Conservation (phyloP, 257 asterid genomes). For the Solanum chilense region DNA sequence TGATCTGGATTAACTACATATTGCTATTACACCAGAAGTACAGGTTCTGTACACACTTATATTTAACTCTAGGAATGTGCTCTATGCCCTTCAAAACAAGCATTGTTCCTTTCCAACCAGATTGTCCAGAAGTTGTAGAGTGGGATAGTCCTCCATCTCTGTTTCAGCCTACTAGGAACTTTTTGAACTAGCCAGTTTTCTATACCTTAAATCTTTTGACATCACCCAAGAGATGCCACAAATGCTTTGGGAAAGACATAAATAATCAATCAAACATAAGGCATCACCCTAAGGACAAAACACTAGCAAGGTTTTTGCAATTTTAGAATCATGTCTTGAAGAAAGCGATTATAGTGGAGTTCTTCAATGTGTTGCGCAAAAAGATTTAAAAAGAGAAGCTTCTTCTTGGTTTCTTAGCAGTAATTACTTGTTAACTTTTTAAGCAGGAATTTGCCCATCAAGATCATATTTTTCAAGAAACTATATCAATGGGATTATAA, state of each 20-base stretch:
- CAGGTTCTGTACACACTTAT: not conserved
- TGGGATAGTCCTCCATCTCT: not conserved
- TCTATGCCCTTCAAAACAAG: not conserved
- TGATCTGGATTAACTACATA: not conserved
- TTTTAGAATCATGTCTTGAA: not conserved
- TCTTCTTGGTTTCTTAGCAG: not conserved
- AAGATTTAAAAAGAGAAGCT: not conserved
- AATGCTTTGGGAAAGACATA: not conserved
- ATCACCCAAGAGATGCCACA: not conserved
- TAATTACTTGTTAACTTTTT: not conserved
- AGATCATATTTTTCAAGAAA: not conserved
- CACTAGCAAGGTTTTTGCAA: not conserved
- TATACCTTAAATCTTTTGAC: not conserved
- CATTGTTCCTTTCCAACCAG: not conserved
- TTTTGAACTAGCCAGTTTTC: not conserved
- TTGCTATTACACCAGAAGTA: not conserved
- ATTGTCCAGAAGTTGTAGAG: not conserved
- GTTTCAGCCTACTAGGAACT: not conserved
- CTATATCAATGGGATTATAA: not conserved
- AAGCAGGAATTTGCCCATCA: not conserved
- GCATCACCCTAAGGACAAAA: not conserved
- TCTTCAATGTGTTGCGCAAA: not conserved
- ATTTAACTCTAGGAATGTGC: not conserved
- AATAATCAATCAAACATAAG: not conserved
- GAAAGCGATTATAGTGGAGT: not conserved